These are phyloP conservation scores for Claviceps africana DNA, from an alignment of 2,329 filamentous ascomycete species.

Conservation along the genomic window DNA sequence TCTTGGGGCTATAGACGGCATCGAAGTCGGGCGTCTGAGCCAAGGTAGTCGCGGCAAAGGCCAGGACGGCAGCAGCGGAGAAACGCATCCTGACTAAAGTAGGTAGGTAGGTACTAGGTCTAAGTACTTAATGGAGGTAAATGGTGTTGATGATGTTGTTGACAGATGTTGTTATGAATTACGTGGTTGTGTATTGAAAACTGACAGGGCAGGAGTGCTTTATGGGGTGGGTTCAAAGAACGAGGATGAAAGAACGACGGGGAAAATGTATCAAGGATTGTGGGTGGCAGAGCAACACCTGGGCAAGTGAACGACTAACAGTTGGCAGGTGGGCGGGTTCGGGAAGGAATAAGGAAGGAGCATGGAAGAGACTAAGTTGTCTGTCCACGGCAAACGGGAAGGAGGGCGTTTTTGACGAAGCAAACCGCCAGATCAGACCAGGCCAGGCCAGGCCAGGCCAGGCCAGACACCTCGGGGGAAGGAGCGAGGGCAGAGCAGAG, in stretches of 20 bases:
- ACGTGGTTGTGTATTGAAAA: background rate
- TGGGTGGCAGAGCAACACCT: conserved; percentile 15
- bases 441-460: too few relatives aligned
- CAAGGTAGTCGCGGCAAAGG: conserved; percentile 34
- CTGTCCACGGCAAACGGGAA: conserved; percentile 11
- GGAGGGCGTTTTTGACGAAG: conserved; percentile 7
- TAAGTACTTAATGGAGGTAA: background rate
- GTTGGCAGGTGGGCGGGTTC: conserved; percentile 11
- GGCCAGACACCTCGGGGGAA: too few relatives aligned
- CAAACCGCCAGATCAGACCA: too few relatives aligned
- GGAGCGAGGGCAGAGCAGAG: too few relatives aligned
- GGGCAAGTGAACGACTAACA: conserved; percentile 9
- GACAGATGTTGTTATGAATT: background rate
- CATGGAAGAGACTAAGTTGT: background rate
- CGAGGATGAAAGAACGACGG: conserved; percentile 6
- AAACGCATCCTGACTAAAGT: conserved; percentile 40
- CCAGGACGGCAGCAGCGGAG: conserved; percentile 35
- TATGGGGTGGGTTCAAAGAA: background rate
- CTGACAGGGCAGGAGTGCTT: background rate
- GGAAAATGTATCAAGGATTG: conserved; percentile 15
- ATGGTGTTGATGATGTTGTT: background rate
- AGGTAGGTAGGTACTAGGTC: too few relatives aligned
- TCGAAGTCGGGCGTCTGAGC: conserved; percentile 45
- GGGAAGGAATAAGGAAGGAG: too few relatives aligned
- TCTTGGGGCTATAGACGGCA: conserved; percentile 32